Percentiles rank a stretch among this genome's conserved stretches.
phyloP scores from a whole-genome alignment of 768 basidiomycete genomes.

The Cyathus striatus region DNA sequence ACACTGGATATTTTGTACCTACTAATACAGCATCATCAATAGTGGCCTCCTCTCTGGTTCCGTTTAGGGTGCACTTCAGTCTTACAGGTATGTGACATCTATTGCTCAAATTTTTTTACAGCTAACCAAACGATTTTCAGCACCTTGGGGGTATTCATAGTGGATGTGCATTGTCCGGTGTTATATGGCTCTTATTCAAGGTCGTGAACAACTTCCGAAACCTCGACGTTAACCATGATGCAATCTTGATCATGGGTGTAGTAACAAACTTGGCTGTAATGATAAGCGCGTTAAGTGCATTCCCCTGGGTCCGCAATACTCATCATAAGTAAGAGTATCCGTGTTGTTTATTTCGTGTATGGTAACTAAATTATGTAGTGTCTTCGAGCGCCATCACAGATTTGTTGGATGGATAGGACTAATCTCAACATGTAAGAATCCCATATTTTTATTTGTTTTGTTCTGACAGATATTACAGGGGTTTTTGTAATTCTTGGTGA shows the following conservation, averaged over 20 bases:
- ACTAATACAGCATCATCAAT: slow-evolving; percentile 7
- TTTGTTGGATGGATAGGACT: slow-evolving; percentile 74
- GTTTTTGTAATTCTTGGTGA: slow-evolving; percentile 64
- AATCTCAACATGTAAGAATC: slow-evolving; percentile 37
- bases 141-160: slow-evolving; percentile 81
- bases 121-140: slow-evolving; percentile 21
- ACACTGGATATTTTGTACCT: slow-evolving; percentile 1
- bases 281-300: slow-evolving; percentile 57
- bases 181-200: slow-evolving; percentile 64
- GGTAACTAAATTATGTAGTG: too few species aligned
- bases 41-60: slow-evolving; percentile 75
- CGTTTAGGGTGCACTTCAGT: slow-evolving; percentile 70
- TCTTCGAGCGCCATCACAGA: slow-evolving; percentile 77
- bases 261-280: slow-evolving; percentile 52
- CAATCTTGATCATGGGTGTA: slow-evolving; percentile 58
- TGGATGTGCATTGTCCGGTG: slow-evolving; percentile 67
- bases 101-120: not conserved
- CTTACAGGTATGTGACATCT: slow-evolving; percentile 42
- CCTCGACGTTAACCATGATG: slow-evolving; percentile 43
- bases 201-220: slow-evolving; percentile 51
- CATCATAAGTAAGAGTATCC: slow-evolving; percentile 63
- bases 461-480: slow-evolving; percentile 29
- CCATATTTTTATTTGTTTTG: not conserved
- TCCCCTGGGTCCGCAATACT: slow-evolving; percentile 77
- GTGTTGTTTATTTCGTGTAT: not conserved